Evolutionary conservation across 1,284 basidiomycete species (phyloP).

Genomic region (Stygiomarasmius scandens): DNA sequence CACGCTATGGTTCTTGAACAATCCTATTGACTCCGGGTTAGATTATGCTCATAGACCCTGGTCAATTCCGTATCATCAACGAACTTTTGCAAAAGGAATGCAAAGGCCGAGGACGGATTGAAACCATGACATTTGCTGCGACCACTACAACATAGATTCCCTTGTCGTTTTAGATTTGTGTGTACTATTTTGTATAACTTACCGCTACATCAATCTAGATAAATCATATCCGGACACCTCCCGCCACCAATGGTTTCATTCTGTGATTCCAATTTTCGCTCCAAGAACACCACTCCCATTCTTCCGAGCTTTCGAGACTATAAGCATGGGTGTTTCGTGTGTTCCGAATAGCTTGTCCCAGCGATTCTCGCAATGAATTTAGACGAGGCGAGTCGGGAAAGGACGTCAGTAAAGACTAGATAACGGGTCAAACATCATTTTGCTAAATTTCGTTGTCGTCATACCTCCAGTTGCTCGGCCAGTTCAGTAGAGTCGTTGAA

Average conservation of each 20-base stretch:
- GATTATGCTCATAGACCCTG: slow-evolving; percentile 92
- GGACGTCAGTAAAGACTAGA: slow-evolving; percentile 57
- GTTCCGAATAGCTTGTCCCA: slow-evolving; percentile 26
- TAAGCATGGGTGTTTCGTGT: slow-evolving; percentile 3
- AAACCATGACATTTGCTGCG: slow-evolving; percentile 78
- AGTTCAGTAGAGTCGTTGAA: slow-evolving; percentile 77
- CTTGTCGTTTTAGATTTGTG: slow-evolving; percentile 11
- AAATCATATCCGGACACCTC: slow-evolving; percentile 40
- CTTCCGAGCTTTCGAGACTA: slow-evolving; percentile 20
- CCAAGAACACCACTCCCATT: slow-evolving; percentile 77
- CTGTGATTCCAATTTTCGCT: slow-evolving; percentile 80
- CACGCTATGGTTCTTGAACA: neutral
- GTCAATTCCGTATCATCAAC: slow-evolving; percentile 87
- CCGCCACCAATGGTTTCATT: slow-evolving; percentile 65
- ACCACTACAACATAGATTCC: slow-evolving; percentile 39
- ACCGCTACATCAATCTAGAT: neutral
- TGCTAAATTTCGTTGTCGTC: slow-evolving; percentile 19
- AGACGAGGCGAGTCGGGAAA: slow-evolving; percentile 64
- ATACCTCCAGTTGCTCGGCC: slow-evolving; percentile 72
- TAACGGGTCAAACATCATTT: neutral
- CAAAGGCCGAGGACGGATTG: slow-evolving; percentile 82
- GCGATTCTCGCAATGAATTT: slow-evolving; percentile 48
- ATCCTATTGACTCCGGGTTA: slow-evolving; percentile 31
- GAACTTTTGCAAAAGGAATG: slow-evolving; percentile 91
- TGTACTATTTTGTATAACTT: slow-evolving; percentile 4